Conservation (phyloP, 768 basidiomycete species). For the Agrocybe pediades region DNA sequence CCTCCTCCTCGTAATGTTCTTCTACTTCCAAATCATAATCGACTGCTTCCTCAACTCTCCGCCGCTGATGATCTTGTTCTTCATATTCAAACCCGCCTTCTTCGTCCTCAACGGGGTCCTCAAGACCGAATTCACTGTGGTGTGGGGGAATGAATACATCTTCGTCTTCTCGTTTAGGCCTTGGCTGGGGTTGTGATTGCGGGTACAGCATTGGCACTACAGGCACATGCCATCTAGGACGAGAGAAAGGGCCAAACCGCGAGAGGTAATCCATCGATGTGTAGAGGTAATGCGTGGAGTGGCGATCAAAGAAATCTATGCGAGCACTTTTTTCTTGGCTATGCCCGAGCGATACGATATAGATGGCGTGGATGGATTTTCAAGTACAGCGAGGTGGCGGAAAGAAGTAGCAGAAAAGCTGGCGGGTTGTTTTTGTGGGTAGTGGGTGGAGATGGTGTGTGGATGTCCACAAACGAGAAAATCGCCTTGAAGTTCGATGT, state of each 20-base stretch:
- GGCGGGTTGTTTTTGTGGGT: not conserved
- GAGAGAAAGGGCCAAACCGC: slow-evolving; percentile 13
- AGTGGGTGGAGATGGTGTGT: not conserved
- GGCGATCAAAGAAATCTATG: not conserved
- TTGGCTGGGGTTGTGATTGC: slow-evolving; percentile 7
- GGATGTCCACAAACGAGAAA: not conserved
- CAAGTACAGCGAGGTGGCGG: not conserved
- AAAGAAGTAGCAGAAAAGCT: not conserved
- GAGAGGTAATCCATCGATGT: slow-evolving; percentile 16
- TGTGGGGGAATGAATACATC: slow-evolving; percentile 20
- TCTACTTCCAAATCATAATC: slow-evolving; percentile 5
- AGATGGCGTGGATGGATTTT: not conserved
- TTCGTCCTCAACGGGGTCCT: slow-evolving; percentile 6
- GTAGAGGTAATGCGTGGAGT: not conserved
- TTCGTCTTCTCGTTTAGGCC: slow-evolving; percentile 12
- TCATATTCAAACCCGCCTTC: slow-evolving; percentile 10
- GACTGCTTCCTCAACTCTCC: not conserved
- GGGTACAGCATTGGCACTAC: slow-evolving; percentile 4
- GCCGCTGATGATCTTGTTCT: slow-evolving; percentile 4
- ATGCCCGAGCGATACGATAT: not conserved
- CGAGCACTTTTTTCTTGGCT: not conserved
- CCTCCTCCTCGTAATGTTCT: slow-evolving; percentile 5
- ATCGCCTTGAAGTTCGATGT: slow-evolving; percentile 10
- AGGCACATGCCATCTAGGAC: slow-evolving; percentile 13
- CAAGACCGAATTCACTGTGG: slow-evolving; percentile 4